These are phyloP conservation scores for Panaeolus cyanescens DNA, from an alignment of 768 basidiomycete species.

Conservation along the genomic window DNA sequence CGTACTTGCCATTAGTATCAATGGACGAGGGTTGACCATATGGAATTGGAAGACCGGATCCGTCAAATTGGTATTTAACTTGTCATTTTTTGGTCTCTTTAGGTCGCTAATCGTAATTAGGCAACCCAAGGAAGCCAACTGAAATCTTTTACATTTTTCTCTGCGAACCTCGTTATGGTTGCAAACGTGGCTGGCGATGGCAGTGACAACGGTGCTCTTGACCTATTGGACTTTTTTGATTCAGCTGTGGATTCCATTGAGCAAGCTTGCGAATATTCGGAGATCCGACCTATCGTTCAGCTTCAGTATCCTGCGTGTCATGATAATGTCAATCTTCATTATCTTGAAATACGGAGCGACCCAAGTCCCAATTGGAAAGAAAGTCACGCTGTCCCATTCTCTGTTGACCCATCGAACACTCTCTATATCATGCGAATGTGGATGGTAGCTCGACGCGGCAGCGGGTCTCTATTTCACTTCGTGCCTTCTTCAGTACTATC, in stretches of 20 bases:
- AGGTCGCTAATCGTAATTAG: neutral
- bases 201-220: slow-evolving; percentile 17
- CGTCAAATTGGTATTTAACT: slow-evolving; percentile 42
- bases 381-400: slow-evolving; percentile 46
- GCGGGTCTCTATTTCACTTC: slow-evolving; percentile 35
- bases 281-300: slow-evolving; percentile 32
- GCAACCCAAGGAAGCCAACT: neutral
- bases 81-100: neutral
- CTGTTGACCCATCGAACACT: slow-evolving; percentile 38
- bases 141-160: neutral
- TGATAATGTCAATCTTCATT: slow-evolving; percentile 24
- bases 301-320: slow-evolving; percentile 44
- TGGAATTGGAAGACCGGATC: slow-evolving; percentile 71
- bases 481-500: slow-evolving; percentile 41
- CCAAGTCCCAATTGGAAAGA: slow-evolving; percentile 50
- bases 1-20: slow-evolving; percentile 38
- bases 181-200: slow-evolving; percentile 16
- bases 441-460: slow-evolving; percentile 33
- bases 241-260: slow-evolving; percentile 23
- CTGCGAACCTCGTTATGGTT: slow-evolving; percentile 50
- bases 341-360: slow-evolving; percentile 52
- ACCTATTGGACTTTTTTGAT: slow-evolving; percentile 41
- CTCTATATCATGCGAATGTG: slow-evolving; percentile 49
- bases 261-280: slow-evolving; percentile 28
- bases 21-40: slow-evolving; percentile 50